Evolutionary conservation across 2,329 filamentous ascomycete species (phyloP).

Genomic region (Aspergillus fumigatiaffinis): DNA sequence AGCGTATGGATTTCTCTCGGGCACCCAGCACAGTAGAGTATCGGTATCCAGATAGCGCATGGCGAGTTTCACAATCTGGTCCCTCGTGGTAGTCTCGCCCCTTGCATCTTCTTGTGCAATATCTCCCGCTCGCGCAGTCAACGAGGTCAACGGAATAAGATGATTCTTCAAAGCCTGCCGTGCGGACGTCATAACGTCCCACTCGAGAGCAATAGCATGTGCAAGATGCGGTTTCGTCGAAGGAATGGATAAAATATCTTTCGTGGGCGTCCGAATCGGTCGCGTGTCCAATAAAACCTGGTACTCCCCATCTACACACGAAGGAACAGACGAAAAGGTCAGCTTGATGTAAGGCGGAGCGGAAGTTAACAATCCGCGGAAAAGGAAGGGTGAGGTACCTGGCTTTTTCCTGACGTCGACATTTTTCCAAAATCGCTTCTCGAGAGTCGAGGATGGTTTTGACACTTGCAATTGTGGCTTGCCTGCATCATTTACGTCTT

Average conservation of each 20-base stretch:
- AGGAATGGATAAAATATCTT: slow-evolving; percentile 72
- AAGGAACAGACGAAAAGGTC: not conserved
- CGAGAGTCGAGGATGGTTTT: slow-evolving; percentile 43
- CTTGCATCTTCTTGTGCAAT: slow-evolving; percentile 64
- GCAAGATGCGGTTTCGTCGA: slow-evolving; percentile 75
- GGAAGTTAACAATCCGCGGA: not conserved
- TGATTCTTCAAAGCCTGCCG: slow-evolving; percentile 83
- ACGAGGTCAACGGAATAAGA: slow-evolving; percentile 83
- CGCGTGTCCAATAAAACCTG: slow-evolving; percentile 73
- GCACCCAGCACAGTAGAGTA: slow-evolving; percentile 86
- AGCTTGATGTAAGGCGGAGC: not conserved
- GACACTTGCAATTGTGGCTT: slow-evolving; percentile 24
- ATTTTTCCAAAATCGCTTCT: slow-evolving; percentile 85
- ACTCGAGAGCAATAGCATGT: slow-evolving; percentile 82
- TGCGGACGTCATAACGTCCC: slow-evolving; percentile 78
- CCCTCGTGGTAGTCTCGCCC: slow-evolving; percentile 52
- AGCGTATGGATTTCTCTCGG: slow-evolving; percentile 51
- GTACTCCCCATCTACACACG: slow-evolving; percentile 43
- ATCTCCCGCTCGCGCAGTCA: slow-evolving; percentile 78
- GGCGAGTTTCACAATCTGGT: slow-evolving; percentile 62
- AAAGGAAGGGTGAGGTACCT: slow-evolving; percentile 44
- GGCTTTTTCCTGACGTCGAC: slow-evolving; percentile 66
- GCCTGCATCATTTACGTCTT: slow-evolving; percentile 25
- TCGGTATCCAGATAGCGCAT: slow-evolving; percentile 91
- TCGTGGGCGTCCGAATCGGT: slow-evolving; percentile 70